Percentiles rank a stretch among this genome's conserved stretches.
Conservation (phyloP, 2,329 filamentous ascomycete genomes). For the Fusarium lateritium region DNA sequence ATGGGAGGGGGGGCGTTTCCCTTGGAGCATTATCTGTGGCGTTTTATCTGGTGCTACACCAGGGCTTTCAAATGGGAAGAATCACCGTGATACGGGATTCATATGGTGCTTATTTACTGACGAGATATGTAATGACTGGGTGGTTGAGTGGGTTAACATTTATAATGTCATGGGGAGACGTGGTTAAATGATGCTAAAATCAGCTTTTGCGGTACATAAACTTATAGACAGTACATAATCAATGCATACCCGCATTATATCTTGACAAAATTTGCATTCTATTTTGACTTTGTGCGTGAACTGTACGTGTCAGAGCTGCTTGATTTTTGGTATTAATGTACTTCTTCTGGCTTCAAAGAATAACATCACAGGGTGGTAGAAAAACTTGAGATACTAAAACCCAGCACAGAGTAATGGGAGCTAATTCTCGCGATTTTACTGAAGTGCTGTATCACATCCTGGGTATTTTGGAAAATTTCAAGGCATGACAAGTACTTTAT, state of each 20-base stretch:
- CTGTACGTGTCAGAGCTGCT: background rate
- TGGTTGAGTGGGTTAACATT: constrained; percentile 13
- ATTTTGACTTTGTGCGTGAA: background rate
- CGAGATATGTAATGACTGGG: constrained; percentile 35
- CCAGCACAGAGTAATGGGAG: too few species aligned
- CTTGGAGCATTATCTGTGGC: constrained; percentile 38
- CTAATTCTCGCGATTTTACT: too few species aligned
- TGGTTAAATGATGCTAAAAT: constrained; percentile 7
- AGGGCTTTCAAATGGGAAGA: constrained; percentile 23
- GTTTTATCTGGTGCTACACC: constrained; percentile 27
- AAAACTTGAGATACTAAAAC: too few species aligned
- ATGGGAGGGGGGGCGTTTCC: constrained; percentile 14
- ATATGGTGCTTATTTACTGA: constrained; percentile 16
- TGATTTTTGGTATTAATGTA: constrained; percentile 4
- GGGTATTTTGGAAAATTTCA: too few species aligned
- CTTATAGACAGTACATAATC: constrained; percentile 39
- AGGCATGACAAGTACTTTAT: too few species aligned
- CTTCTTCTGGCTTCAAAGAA: background rate
- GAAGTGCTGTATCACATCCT: too few species aligned
- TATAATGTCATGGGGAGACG: constrained; percentile 16
- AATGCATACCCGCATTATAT: constrained; percentile 14
- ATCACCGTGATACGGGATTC: constrained; percentile 11
- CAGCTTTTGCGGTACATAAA: constrained; percentile 24
- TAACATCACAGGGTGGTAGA: background rate
- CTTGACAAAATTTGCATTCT: background rate